A percentile compares a stretch with the other conserved stretches of the same genome.
Conservation (phyloP, 2,329 filamentous ascomycete species). For the Diaporthe sp. region DNA sequence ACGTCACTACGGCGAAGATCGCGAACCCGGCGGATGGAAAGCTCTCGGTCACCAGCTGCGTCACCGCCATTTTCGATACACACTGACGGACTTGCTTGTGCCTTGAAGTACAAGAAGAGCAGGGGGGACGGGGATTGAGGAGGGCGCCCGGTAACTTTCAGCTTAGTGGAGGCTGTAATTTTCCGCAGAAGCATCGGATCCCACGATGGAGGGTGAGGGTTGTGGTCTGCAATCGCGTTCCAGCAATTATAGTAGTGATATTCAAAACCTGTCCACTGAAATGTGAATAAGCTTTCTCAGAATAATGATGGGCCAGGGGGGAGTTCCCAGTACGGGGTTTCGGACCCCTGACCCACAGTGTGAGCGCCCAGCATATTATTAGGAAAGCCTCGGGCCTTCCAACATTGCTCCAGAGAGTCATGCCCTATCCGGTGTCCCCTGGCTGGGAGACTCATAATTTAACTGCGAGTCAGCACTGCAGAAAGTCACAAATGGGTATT, state of each 20-base stretch:
- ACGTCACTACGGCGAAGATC: too few species aligned
- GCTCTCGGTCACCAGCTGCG: neutral
- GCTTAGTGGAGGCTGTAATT: neutral
- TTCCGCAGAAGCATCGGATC: neutral
- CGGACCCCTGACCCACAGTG: neutral
- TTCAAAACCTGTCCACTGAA: too few species aligned
- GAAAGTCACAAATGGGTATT: neutral
- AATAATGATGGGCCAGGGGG: neutral
- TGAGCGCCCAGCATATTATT: slow-evolving; percentile 1
- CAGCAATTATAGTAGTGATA: neutral
- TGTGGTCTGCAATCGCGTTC: too few species aligned
- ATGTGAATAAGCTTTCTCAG: too few species aligned
- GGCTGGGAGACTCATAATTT: neutral
- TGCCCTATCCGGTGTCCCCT: neutral
- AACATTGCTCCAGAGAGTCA: neutral
- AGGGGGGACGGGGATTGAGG: neutral
- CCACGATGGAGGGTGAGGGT: too few species aligned
- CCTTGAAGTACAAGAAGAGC: neutral
- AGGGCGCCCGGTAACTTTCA: neutral
- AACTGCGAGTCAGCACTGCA: neutral
- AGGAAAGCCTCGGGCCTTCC: neutral
- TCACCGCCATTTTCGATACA: neutral
- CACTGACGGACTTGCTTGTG: neutral
- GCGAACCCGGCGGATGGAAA: neutral
- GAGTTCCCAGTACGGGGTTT: neutral